Evolutionary conservation across 2,329 filamentous ascomycete species (phyloP), one percentile per base, ranked within the genome.

Genomic region (Gremmenia infestans): DNA sequence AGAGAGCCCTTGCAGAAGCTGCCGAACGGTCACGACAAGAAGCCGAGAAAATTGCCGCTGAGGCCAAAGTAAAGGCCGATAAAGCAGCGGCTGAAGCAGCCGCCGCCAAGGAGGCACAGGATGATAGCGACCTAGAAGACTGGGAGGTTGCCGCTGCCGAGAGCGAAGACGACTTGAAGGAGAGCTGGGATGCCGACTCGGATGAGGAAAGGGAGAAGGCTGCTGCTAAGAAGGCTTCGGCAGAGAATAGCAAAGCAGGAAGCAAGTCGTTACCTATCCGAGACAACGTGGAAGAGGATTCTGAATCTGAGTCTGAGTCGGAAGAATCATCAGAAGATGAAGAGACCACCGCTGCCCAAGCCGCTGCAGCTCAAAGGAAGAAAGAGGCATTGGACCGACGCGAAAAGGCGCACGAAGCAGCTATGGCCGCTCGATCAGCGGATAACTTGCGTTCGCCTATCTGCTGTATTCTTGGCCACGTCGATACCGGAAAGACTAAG

Each of bases 401-500:
- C 68, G 89, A 91, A 75, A 90, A 90, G 74, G 88, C 91, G 56
- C 90, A 96, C 71, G 90, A 97, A 73, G 93, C 91, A 60, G 94
- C 94, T 17, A 74, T 97, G 70, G 92, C 91, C 46, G 92, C 93
- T 49, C 84, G 91, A 59, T 97, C 93, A 22, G 91, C 89, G 74
- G 92, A 99, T 72, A 87, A 99, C 74, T 83, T 99, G 55, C 91
- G 94, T 56, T 97, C 94, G 42, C 94, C 94, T 52, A 99, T 99
- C 75, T 97, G 94, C 81, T 97, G 93, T 87, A 99, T 99, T 82
- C 85, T 99, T 62, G 94, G 94, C 68, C 94, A 99, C 83, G 94
- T 99, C 83, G 94, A 99, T 86, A 99, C 95, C 47, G 94, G 94
- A 73, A 99, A 99, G 79, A 99, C 94, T n/a, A 99, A 97, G 78